Percentiles rank a stretch among this genome's conserved stretches.
Evolutionary conservation across 495 filamentous ascomycete genomes (phyloP).

Genomic region (Bacidia gigantensis): DNA sequence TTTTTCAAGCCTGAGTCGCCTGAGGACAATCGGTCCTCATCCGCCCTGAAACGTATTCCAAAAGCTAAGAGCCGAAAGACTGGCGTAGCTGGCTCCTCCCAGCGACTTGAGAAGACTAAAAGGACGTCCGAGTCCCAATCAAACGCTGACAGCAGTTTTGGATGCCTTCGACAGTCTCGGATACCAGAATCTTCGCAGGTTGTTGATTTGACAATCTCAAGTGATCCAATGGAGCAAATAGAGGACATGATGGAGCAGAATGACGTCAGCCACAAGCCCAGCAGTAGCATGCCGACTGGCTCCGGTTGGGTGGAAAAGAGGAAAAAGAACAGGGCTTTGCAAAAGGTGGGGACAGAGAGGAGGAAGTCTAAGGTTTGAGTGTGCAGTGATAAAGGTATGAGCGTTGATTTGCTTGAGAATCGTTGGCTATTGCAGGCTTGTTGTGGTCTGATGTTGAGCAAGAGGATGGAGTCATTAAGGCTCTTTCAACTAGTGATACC

Average conservation of each 20-base stretch:
- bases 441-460: too few species aligned
- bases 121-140: background rate
- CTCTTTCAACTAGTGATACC: too few species aligned
- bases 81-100: background rate
- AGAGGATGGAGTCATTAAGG: too few species aligned
- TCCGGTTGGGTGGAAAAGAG: conserved; percentile 28
- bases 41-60: background rate
- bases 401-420: too few species aligned
- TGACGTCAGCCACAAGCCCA: conserved; percentile 20
- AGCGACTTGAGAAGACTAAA: background rate
- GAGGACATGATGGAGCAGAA: conserved; percentile 21
- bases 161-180: background rate
- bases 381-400: background rate
- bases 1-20: conserved; percentile 10
- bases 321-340: background rate
- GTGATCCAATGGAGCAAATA: conserved; percentile 22
- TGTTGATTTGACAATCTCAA: conserved; percentile 33
- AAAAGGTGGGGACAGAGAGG: background rate
- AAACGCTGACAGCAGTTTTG: background rate
- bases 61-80: background rate
- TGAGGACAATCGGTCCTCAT: conserved; percentile 3
- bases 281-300: conserved; percentile 23
- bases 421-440: too few species aligned
- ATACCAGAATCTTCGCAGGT: conserved; percentile 21
- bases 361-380: background rate